Percentiles rank a stretch among this genome's conserved stretches.
Evolutionary conservation across 148 eudicot species (phyloP).

Genomic region (Limonium bicolor): DNA sequence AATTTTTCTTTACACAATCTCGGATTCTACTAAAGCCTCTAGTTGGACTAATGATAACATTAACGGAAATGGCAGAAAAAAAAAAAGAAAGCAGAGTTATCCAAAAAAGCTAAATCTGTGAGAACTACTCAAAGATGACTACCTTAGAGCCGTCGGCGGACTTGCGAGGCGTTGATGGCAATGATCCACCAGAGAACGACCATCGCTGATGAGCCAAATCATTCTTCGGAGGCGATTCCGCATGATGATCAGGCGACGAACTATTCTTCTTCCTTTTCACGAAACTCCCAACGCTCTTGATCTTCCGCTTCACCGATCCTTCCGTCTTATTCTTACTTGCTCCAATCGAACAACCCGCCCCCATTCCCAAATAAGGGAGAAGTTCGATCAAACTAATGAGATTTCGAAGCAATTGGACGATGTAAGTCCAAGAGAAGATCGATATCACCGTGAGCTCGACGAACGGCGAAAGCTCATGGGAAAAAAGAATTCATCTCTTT

Average conservation of each 20-base stretch:
- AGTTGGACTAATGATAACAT: too few species aligned
- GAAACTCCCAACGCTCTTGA: slow-evolving; percentile 1
- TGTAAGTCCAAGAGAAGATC: too few species aligned
- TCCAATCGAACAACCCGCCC: too few species aligned
- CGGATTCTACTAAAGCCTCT: neutral
- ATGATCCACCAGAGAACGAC: slow-evolving; percentile 1
- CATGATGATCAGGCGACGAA: neutral
- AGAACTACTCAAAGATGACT: neutral
- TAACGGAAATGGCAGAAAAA: too few species aligned
- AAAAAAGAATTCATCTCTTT: too few species aligned
- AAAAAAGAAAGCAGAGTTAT: neutral
- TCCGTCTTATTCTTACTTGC: too few species aligned
- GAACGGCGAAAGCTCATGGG: too few species aligned
- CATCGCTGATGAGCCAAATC: neutral
- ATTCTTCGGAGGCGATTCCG: neutral
- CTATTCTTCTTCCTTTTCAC: slow-evolving; percentile 3
- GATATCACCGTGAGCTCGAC: too few species aligned
- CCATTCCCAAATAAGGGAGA: too few species aligned
- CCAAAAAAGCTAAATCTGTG: neutral
- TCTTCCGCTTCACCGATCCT: neutral
- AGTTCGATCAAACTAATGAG: too few species aligned
- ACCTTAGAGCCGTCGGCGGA: slow-evolving; percentile 4
- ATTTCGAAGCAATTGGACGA: too few species aligned
- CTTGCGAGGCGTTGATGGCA: slow-evolving; percentile 5
- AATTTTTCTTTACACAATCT: neutral